Conservation (phyloP, 1,139 yeast species). For the Chernovozyma aurita region DNA sequence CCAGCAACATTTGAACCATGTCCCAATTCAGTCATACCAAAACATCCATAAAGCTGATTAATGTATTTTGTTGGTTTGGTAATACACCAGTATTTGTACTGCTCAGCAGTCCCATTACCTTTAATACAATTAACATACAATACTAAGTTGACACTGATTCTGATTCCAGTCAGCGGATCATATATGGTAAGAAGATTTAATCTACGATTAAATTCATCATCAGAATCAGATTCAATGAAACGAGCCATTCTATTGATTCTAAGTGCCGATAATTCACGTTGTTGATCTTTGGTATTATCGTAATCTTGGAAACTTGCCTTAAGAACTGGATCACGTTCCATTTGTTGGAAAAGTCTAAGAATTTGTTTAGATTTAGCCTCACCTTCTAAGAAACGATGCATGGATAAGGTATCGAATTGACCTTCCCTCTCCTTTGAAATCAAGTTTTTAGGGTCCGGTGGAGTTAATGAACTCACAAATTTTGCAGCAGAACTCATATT, state of each 20-base stretch:
- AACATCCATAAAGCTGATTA: constrained; percentile 28
- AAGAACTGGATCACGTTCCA: constrained; percentile 53
- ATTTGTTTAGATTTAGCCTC: constrained; percentile 40
- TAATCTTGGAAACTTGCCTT: constrained; percentile 47
- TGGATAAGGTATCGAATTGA: constrained; percentile 24
- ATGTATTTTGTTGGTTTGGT: constrained; percentile 54
- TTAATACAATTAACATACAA: constrained; percentile 26
- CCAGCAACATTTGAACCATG: constrained; percentile 33
- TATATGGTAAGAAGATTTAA: constrained; percentile 21
- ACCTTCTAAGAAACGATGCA: constrained; percentile 51
- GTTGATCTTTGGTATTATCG: constrained; percentile 46
- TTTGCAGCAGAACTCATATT: not conserved
- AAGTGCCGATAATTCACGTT: constrained; percentile 49
- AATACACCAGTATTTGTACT: constrained; percentile 35
- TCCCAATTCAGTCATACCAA: constrained; percentile 34
- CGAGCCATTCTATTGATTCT: constrained; percentile 29
- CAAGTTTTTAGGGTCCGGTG: constrained; percentile 29
- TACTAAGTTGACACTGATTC: constrained; percentile 28
- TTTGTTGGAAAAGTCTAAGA: constrained; percentile 40
- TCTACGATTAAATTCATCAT: constrained; percentile 24
- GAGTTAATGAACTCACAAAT: constrained; percentile 3
- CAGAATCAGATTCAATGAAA: constrained; percentile 24
- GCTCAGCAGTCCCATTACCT: constrained; percentile 28
- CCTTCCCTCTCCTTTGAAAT: constrained; percentile 27
- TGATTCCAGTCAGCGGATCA: constrained; percentile 27